Evolutionary conservation across 257 asterid species (phyloP).

Genomic region (Solanum chmielewskii): DNA sequence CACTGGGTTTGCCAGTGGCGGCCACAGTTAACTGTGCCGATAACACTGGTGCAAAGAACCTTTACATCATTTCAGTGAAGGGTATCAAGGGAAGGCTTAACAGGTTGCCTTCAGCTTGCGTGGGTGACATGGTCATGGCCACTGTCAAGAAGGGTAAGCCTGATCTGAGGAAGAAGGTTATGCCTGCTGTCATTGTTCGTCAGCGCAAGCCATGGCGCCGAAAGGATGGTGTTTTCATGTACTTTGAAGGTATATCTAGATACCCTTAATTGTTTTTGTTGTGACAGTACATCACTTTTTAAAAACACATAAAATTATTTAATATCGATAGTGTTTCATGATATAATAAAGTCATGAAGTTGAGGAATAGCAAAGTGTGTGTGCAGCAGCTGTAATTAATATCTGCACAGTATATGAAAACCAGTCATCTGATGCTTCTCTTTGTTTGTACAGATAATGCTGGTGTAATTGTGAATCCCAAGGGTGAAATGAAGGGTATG

Average conservation of each 20-base stretch:
- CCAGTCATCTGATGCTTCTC: not conserved
- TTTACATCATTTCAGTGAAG: slow-evolving; percentile 60
- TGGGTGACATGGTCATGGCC: slow-evolving; percentile 74
- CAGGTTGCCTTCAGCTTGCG: slow-evolving; percentile 63
- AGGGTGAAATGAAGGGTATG: slow-evolving; percentile 65
- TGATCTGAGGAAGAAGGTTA: slow-evolving; percentile 61
- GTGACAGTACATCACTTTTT: not conserved
- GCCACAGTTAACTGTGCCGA: slow-evolving; percentile 66
- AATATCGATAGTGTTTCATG: not conserved
- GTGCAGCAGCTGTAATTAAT: no score
- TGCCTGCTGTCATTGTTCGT: slow-evolving; percentile 62
- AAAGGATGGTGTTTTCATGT: slow-evolving; percentile 72
- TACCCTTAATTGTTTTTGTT: not conserved
- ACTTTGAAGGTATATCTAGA: slow-evolving; percentile 44
- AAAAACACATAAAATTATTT: not conserved
- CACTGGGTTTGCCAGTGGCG: slow-evolving; percentile 67
- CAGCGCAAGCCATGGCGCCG: slow-evolving; percentile 73
- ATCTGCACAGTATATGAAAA: not conserved
- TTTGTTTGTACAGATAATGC: slow-evolving; percentile 38
- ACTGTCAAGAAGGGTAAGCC: slow-evolving; percentile 75
- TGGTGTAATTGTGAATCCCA: slow-evolving; percentile 60
- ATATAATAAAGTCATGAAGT: not conserved
- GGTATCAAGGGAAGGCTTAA: slow-evolving; percentile 59
- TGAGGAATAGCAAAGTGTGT: not conserved
- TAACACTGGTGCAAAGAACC: slow-evolving; percentile 55